phyloP scores from a whole-genome alignment of 257 asterid genomes.

The Coffea canephora region DNA sequence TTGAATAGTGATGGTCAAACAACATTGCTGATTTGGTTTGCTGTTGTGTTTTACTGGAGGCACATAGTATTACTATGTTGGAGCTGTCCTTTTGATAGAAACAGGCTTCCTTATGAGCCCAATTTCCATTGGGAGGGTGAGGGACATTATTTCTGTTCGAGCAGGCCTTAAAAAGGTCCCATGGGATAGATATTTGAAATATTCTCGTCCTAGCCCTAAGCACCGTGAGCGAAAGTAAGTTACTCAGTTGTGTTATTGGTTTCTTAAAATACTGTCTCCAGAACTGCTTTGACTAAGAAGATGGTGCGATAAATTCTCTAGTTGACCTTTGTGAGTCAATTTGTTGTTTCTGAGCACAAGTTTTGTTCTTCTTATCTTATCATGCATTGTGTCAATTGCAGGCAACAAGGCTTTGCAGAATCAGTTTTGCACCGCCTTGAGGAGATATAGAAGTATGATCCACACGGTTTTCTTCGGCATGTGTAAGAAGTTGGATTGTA shows the following conservation, averaged over 20 bases:
- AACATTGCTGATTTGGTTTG: not conserved
- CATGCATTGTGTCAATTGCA: slow-evolving; percentile 26
- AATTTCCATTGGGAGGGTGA: slow-evolving; percentile 54
- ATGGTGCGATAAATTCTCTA: not conserved
- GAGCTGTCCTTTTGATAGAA: not conserved
- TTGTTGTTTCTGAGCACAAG: not conserved
- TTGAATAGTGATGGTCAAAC: not conserved
- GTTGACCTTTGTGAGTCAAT: not conserved
- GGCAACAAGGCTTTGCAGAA: slow-evolving; percentile 89
- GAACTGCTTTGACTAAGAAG: not conserved
- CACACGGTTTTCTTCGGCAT: not conserved
- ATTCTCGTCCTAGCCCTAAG: slow-evolving; percentile 95
- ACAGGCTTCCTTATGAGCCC: not conserved
- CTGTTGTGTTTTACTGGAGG: not conserved
- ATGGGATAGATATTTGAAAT: slow-evolving; percentile 80
- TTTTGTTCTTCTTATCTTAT: not conserved
- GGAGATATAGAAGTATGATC: slow-evolving; percentile 42
- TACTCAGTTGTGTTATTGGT: not conserved
- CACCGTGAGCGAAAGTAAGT: slow-evolving; percentile 92
- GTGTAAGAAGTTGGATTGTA: not conserved
- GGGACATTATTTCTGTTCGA: slow-evolving; percentile 89
- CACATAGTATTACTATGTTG: not conserved
- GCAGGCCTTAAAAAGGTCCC: slow-evolving; percentile 74
- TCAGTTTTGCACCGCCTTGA: slow-evolving; percentile 66
- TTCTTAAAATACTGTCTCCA: not conserved